Evolutionary conservation across 2,329 filamentous ascomycete genomes (phyloP).

Genomic region (Fusarium poae): DNA sequence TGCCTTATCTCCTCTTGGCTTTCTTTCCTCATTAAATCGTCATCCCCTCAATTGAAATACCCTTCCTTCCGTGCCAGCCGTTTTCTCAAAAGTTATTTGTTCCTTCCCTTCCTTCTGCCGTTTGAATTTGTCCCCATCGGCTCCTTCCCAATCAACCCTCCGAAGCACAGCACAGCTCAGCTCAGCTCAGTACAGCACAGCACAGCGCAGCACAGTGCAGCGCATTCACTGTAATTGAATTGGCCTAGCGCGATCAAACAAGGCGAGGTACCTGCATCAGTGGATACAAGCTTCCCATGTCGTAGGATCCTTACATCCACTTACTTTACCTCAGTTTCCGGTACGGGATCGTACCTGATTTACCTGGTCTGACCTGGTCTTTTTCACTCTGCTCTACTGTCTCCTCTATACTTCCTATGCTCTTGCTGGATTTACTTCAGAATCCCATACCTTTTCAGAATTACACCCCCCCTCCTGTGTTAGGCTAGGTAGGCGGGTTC

Average conservation of each 20-base stretch:
- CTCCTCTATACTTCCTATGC: slow-evolving; percentile 20
- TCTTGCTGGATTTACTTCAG: slow-evolving; percentile 12
- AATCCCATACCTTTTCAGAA: slow-evolving; percentile 19
- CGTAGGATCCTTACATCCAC: slow-evolving; percentile 21
- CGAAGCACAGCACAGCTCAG: slow-evolving; percentile 3
- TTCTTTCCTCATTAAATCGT: slow-evolving; percentile 38
- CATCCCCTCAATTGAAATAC: slow-evolving; percentile 25
- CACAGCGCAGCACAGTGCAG: neutral
- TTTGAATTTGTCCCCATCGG: slow-evolving; percentile 33
- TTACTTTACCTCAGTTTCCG: slow-evolving; percentile 14
- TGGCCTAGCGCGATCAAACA: slow-evolving; percentile 48
- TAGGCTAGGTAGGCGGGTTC: slow-evolving; percentile 7
- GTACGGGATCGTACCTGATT: slow-evolving; percentile 18
- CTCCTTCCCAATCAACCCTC: slow-evolving; percentile 26
- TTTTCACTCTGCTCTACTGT: neutral
- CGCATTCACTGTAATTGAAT: slow-evolving; percentile 14
- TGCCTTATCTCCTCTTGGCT: slow-evolving; percentile 31
- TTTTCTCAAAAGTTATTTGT: slow-evolving; percentile 3
- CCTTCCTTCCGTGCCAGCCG: slow-evolving; percentile 10
- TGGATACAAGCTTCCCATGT: slow-evolving; percentile 39
- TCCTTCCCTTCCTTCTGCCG: slow-evolving; percentile 15
- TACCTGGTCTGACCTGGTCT: neutral
- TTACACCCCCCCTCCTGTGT: slow-evolving; percentile 33
- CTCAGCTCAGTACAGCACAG: neutral
- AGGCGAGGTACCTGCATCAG: slow-evolving; percentile 46